Evolutionary conservation across 1,139 yeast genomes (phyloP).

Genomic region (Geotrichum klebahnii): DNA sequence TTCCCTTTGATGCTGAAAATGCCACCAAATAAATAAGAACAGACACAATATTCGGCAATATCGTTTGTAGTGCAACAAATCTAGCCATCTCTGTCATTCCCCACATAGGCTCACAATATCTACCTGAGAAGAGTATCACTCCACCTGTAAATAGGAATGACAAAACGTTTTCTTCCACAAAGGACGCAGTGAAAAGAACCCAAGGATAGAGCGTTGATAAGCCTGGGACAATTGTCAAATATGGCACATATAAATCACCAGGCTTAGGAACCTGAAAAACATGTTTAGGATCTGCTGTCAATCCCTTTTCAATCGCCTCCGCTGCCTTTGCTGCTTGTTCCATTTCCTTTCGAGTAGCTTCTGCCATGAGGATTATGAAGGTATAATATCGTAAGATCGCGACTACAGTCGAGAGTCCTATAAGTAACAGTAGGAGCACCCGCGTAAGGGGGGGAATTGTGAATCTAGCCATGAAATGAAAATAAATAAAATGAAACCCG

Average conservation of each 20-base stretch:
- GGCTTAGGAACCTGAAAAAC: constrained; percentile 8
- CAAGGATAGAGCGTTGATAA: constrained; percentile 63
- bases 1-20: constrained; percentile 4
- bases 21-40: constrained; percentile 25
- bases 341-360: constrained; percentile 19
- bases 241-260: constrained; percentile 50
- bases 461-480: constrained; percentile 21
- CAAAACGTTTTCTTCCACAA: constrained; percentile 60
- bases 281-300: constrained; percentile 3
- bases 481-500: neutral
- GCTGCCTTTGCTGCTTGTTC: constrained; percentile 5
- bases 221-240: constrained; percentile 66
- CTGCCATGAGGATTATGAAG: constrained; percentile 15
- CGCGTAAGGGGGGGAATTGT: constrained; percentile 44
- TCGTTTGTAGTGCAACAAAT: constrained; percentile 56
- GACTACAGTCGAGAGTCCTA: constrained; percentile 37
- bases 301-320: neutral
- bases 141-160: constrained; percentile 49
- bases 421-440: constrained; percentile 35
- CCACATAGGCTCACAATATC: constrained; percentile 53
- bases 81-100: constrained; percentile 57
- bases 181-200: constrained; percentile 66
- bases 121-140: constrained; percentile 53
- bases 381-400: constrained; percentile 36
- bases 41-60: constrained; percentile 53